phyloP scores from a whole-genome alignment of 2,329 filamentous ascomycete species.

The Talaromyces albobiverticillius region DNA sequence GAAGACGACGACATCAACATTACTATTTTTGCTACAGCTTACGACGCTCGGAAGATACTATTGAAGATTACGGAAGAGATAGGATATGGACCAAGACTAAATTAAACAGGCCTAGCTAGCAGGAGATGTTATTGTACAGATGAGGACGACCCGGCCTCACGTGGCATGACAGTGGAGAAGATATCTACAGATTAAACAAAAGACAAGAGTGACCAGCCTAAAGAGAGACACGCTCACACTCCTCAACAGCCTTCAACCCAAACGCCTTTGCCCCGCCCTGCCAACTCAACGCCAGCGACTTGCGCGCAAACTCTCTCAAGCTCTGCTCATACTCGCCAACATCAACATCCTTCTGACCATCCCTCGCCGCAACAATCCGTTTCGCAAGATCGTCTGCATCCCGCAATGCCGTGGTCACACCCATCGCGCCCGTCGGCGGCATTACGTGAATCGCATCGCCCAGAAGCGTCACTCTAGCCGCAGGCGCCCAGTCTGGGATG shows the following conservation, averaged over 20 bases:
- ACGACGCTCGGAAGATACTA: not conserved
- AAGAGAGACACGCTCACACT: constrained; percentile 18
- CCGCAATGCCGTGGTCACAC: constrained; percentile 45
- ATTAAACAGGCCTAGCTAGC: no score
- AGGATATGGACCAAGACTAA: no score
- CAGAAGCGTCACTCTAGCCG: constrained; percentile 38
- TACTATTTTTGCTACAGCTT: not conserved
- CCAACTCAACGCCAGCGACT: constrained; percentile 22
- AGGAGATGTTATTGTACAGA: no score
- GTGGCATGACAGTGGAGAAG: no score
- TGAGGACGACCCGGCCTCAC: no score
- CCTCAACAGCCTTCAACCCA: constrained; percentile 19
- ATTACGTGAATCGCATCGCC: constrained; percentile 48
- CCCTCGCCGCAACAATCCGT: constrained; percentile 15
- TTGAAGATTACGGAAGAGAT: no score
- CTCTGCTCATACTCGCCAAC: constrained; percentile 20
- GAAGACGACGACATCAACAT: not conserved
- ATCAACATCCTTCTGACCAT: constrained; percentile 5
- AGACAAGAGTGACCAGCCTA: not conserved
- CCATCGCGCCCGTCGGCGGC: constrained; percentile 46
- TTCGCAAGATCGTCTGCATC: constrained; percentile 40
- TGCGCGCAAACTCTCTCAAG: constrained; percentile 21
- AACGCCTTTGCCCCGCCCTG: constrained; percentile 22
- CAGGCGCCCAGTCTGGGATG: constrained; percentile 31
- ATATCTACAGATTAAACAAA: not conserved